Percentiles rank a stretch among this genome's conserved stretches.
Conservation (phyloP, 805 yeast species). For the Diddensiella transvaalensis region DNA sequence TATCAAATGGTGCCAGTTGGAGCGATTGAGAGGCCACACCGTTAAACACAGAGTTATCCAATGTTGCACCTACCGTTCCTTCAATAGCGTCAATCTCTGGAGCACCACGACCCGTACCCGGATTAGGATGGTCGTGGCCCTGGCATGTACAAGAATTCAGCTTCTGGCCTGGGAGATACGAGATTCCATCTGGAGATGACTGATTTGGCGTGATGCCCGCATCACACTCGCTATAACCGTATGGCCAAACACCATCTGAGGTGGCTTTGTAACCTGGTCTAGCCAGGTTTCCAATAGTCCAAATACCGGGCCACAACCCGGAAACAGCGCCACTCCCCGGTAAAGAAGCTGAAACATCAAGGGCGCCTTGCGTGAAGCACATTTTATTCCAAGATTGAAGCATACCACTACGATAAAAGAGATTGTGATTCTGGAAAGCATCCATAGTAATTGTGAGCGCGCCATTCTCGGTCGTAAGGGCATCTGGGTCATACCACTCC, state of each 20-base stretch:
- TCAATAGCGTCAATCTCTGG: conserved; percentile 93
- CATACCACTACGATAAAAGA: conserved; percentile 88
- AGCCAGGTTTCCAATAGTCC: conserved; percentile 92
- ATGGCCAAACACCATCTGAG: conserved; percentile 95
- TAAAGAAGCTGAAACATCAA: conserved; percentile 72
- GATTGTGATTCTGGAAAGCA: conserved; percentile 72
- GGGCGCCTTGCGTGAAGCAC: conserved; percentile 79
- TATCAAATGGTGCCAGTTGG: conserved; percentile 91
- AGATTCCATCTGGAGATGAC: conserved; percentile 83
- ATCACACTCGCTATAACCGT: conserved; percentile 80
- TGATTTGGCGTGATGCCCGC: conserved; percentile 95
- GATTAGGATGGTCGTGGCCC: conserved; percentile 83
- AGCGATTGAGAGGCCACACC: conserved; percentile 89
- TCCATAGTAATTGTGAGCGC: conserved; percentile 67
- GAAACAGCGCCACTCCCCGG: conserved; percentile 75
- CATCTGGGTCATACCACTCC: conserved; percentile 96
- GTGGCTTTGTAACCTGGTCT: conserved; percentile 87
- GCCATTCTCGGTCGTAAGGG: conserved; percentile 73
- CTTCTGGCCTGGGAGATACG: conserved; percentile 81
- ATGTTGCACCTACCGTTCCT: conserved; percentile 54
- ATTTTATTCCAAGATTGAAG: conserved; percentile 87
- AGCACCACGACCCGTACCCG: conserved; percentile 87
- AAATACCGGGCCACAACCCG: conserved; percentile 95
- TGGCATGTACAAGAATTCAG: conserved; percentile 74
- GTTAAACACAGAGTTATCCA: conserved; percentile 41